Percentiles rank a stretch among this genome's conserved stretches.
These are phyloP conservation scores for Metschnikowia lunata DNA, from an alignment of 805 yeast species.

Conservation along the genomic window DNA sequence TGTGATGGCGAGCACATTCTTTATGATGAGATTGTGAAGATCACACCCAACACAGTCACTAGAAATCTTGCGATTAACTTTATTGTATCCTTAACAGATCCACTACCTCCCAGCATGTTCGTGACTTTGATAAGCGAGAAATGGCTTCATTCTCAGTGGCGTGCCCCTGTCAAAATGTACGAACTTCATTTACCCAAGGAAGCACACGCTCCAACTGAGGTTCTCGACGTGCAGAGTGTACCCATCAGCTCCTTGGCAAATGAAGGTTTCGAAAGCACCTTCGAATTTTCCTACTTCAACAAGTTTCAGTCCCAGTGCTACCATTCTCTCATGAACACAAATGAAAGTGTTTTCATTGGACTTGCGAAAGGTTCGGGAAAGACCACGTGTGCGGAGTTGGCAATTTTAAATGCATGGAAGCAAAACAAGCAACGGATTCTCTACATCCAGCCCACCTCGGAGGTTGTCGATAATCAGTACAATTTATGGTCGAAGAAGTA, in stretches of 20 bases:
- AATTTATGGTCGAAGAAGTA: slow-evolving; percentile 54
- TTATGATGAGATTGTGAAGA: slow-evolving; percentile 50
- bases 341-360: slow-evolving; percentile 63
- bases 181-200: slow-evolving; percentile 55
- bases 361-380: slow-evolving; percentile 76
- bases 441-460: slow-evolving; percentile 64
- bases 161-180: slow-evolving; percentile 55
- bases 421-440: slow-evolving; percentile 65
- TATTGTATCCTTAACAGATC: slow-evolving; percentile 46
- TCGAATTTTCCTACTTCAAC: slow-evolving; percentile 56
- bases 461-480: slow-evolving; percentile 43
- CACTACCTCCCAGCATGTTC: slow-evolving; percentile 62
- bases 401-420: slow-evolving; percentile 69
- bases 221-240: slow-evolving; percentile 49
- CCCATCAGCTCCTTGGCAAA: slow-evolving; percentile 46
- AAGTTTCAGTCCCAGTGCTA: slow-evolving; percentile 70
- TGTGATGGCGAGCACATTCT: slow-evolving; percentile 74
- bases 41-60: slow-evolving; percentile 47
- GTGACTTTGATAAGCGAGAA: slow-evolving; percentile 69
- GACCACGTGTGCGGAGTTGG: slow-evolving; percentile 65
- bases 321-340: slow-evolving; percentile 51
- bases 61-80: slow-evolving; percentile 59
- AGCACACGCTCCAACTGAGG: slow-evolving; percentile 57
- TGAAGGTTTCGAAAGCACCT: slow-evolving; percentile 44
- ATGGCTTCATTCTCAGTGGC: slow-evolving; percentile 77